Percentiles rank a stretch among this genome's conserved stretches.
Evolutionary conservation across 2,329 filamentous ascomycete species (phyloP).

Genomic region (Stenocarpella maydis): DNA sequence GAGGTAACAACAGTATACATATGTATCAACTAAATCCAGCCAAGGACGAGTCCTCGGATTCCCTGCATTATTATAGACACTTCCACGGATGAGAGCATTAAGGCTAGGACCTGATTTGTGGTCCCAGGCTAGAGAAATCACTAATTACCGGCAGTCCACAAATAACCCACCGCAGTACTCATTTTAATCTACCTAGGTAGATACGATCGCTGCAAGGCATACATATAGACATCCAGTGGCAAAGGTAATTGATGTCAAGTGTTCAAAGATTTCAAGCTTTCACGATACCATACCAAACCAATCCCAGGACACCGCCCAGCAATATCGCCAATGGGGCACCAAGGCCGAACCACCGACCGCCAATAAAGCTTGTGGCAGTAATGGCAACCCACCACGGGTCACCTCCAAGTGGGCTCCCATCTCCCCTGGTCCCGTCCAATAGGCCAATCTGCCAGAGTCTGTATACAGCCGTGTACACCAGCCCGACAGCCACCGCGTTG

Average conservation of each 20-base stretch:
- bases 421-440: slow-evolving; percentile 56
- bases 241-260: too few relatives aligned
- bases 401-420: slow-evolving; percentile 60
- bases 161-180: too few relatives aligned
- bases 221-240: not conserved
- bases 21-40: too few relatives aligned
- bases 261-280: not conserved
- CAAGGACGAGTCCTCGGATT: too few relatives aligned
- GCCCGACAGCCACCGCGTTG: slow-evolving; percentile 67
- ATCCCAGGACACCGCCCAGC: not conserved
- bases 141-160: too few relatives aligned
- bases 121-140: too few relatives aligned
- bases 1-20: too few relatives aligned
- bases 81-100: too few relatives aligned
- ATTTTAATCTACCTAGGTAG: too few relatives aligned
- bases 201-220: too few relatives aligned
- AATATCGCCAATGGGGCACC: slow-evolving; percentile 46
- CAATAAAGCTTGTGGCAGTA: slow-evolving; percentile 56
- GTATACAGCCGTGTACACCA: slow-evolving; percentile 72
- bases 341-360: slow-evolving; percentile 56
- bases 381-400: slow-evolving; percentile 73
- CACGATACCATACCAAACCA: not conserved
- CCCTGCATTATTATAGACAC: too few relatives aligned
- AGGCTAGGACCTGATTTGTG: too few relatives aligned
- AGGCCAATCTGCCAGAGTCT: slow-evolving; percentile 69